phyloP scores from a whole-genome alignment of 2,329 filamentous ascomycete species.

The Cytospora paraplurivora region DNA sequence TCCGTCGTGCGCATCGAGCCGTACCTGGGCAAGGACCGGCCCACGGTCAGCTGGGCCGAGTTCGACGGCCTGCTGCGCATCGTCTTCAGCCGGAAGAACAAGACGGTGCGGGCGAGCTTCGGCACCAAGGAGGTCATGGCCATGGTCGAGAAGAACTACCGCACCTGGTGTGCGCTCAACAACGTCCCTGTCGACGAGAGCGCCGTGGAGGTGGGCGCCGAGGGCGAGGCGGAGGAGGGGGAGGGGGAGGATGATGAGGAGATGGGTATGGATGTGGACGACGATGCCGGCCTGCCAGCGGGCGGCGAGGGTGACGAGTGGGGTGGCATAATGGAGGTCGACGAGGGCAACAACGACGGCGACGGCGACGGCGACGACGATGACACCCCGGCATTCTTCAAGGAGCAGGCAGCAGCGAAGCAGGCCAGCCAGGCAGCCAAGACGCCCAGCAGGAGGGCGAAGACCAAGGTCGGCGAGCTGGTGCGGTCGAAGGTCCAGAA shows the following conservation, averaged over 20 bases:
- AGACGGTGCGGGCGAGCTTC: constrained; percentile 82
- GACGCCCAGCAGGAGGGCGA: constrained; percentile 71
- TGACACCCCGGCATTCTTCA: constrained; percentile 83
- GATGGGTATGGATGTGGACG: constrained; percentile 41
- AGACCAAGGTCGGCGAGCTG: constrained; percentile 76
- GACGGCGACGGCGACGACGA: constrained; percentile 65
- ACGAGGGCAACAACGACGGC: constrained; percentile 51
- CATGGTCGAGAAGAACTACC: constrained; percentile 85
- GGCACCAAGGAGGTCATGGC: constrained; percentile 78
- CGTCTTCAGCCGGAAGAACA: constrained; percentile 84
- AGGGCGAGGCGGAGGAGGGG: constrained; percentile 42
- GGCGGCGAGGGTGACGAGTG: constrained; percentile 50
- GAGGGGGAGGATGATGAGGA: constrained; percentile 37
- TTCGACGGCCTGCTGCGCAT: constrained; percentile 89
- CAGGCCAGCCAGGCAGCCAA: constrained; percentile 48
- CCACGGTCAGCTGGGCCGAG: constrained; percentile 89
- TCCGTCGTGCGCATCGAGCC: constrained; percentile 89
- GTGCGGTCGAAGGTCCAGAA: constrained; percentile 86
- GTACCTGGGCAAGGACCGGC: constrained; percentile 73
- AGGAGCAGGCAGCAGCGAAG: constrained; percentile 55
- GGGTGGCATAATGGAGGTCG: constrained; percentile 53
- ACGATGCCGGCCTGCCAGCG: constrained; percentile 44
- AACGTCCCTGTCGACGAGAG: constrained; percentile 76
- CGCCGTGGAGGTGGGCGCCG: constrained; percentile 49
- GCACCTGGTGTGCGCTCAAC: constrained; percentile 87